Evolutionary conservation across 805 yeast genomes (phyloP), one percentile per base, ranked within the genome.

Genomic region (Limtongia smithiae): DNA sequence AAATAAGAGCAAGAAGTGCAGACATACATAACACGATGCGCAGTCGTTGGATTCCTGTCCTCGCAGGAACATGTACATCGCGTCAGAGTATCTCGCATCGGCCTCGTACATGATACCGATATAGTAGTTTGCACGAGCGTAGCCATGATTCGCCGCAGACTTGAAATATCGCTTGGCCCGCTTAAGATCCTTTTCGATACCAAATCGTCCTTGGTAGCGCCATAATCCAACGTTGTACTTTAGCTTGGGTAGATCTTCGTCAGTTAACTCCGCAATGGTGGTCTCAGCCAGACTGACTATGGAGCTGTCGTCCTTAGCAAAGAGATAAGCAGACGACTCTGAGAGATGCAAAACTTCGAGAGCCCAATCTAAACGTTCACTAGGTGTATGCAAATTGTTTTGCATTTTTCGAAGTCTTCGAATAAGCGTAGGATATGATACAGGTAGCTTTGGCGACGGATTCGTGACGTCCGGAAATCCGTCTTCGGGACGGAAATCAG

Each of bases 11-110:
- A 1, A 15, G 21, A 68, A 60, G 11, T 66, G 68, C 43, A 69
- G 48, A n/a, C 72, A 48, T 37, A 47, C 51, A 51, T 67, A 71
- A 35, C 60, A 56, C 37, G 72, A 71, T 11, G 71, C 72, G 12
- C 71, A 56, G 48, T 71, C 75, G 8, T 61, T 55, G 4, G 54
- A 48, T 25, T 58, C 59, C 14, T 68, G 66, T 8, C 75, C 75
- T 2, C 61, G 61, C 44, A 62, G 61, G 50, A 63, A 68, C 27
- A 66, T 63, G 14, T 58, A 57, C 12, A 67, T 48, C 2, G 71
- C 71, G 21, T 58, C 55, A 15, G 37, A 46, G n/a, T 45, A 36
- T 35, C 67, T 65, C 33, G 66, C 67, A 15, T 62, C 58, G 3
- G 57, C 46, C 44, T 69, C 73, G 27, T 65, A 64, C 50, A 61